Conservation (phyloP, 805 yeast genomes). For the Lipomyces orientalis region DNA sequence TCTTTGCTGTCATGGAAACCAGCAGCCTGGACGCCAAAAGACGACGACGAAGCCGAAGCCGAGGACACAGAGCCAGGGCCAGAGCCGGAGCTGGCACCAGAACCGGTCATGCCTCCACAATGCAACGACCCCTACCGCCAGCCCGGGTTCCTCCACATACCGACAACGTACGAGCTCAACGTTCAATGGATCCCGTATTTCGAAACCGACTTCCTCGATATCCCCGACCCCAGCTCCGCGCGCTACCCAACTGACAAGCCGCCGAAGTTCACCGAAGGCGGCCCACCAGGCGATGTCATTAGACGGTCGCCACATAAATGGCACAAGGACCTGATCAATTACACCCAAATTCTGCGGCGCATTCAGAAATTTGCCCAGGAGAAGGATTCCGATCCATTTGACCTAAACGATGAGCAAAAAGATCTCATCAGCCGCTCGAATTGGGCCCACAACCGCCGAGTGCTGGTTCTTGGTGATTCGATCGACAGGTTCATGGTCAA, state of each 20-base stretch:
- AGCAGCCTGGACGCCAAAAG: background rate
- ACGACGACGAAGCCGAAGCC: background rate
- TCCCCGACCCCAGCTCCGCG: conserved; percentile 27
- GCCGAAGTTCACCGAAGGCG: conserved; percentile 19
- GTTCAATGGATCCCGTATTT: conserved; percentile 23
- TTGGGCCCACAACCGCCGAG: conserved; percentile 34
- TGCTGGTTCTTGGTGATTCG: conserved; percentile 33
- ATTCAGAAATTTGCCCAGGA: background rate
- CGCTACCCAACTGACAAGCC: conserved; percentile 19
- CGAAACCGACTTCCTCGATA: conserved; percentile 8
- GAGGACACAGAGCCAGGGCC: background rate
- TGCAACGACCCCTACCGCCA: conserved; percentile 32
- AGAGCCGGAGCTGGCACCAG: background rate
- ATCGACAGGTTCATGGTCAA: conserved; percentile 35
- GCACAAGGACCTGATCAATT: conserved; percentile 14
- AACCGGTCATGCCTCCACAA: conserved; percentile 3
- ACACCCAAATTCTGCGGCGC: conserved; percentile 5
- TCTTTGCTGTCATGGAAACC: background rate
- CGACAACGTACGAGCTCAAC: background rate
- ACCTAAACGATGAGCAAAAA: conserved; percentile 14
- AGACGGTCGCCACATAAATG: conserved; percentile 23
- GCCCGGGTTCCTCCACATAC: conserved; percentile 29
- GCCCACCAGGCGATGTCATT: conserved; percentile 19
- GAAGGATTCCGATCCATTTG: background rate
- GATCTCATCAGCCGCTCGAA: conserved; percentile 21